Conservation (phyloP, 495 filamentous ascomycete species). For the Parmelia sp. region DNA sequence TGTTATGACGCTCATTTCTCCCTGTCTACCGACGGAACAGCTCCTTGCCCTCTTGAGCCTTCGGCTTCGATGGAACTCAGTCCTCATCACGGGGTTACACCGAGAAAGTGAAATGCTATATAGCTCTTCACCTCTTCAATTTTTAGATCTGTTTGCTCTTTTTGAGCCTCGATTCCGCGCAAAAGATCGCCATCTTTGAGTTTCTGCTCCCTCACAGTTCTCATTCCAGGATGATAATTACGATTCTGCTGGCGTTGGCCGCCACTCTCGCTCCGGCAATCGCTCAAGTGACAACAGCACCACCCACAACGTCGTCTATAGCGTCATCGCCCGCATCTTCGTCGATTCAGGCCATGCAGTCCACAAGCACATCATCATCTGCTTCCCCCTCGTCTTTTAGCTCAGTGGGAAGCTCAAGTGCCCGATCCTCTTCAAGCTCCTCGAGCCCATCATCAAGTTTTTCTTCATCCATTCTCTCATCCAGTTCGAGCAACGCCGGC, state of each 20-base stretch:
- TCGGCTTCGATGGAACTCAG: not conserved
- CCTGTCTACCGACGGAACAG: not conserved
- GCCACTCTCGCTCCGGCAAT: not conserved
- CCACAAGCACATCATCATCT: no score
- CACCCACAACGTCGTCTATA: not conserved
- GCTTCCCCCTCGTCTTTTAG: no score
- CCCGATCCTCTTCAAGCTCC: no score
- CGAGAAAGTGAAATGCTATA: not conserved
- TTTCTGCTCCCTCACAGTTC: not conserved
- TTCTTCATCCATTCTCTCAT: no score
- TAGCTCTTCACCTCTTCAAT: not conserved
- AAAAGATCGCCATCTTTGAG: not conserved
- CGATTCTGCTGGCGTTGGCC: not conserved
- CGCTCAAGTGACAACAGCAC: no score
- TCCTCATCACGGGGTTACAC: not conserved
- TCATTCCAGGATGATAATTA: not conserved
- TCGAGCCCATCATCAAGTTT: no score
- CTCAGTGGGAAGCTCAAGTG: no score
- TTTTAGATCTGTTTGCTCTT: not conserved
- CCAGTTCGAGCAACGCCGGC: no score
- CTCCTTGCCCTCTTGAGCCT: not conserved
- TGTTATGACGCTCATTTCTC: not conserved
- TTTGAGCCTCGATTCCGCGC: no score
- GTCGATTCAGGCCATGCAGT: no score
- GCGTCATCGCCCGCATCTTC: no score